Evolutionary conservation across 192 early-diverging fungal genomes (phyloP).

Genomic region (Backusella sp.): DNA sequence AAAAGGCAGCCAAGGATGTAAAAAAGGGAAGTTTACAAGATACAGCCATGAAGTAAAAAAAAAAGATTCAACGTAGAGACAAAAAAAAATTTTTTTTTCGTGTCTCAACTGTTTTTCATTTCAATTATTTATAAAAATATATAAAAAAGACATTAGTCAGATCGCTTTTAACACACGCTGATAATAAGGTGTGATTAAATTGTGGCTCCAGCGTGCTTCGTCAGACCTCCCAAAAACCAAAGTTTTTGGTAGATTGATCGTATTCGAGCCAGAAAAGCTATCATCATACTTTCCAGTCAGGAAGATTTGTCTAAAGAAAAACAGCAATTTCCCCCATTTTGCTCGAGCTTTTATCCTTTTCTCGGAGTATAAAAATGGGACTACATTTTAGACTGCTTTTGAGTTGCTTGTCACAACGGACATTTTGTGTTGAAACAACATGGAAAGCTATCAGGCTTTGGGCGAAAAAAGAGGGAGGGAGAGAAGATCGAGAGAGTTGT

Average conservation of each 20-base stretch:
- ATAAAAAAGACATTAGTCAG: neutral
- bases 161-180: conserved; percentile 7
- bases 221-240: conserved; percentile 4
- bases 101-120: neutral
- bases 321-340: neutral
- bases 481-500: too few species aligned
- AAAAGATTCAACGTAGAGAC: neutral
- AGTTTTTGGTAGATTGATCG: conserved; percentile 1
- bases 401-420: neutral
- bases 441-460: too few species aligned
- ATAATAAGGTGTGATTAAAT: neutral
- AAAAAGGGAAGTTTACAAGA: neutral
- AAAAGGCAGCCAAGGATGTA: neutral
- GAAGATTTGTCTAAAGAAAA: conserved; percentile 9
- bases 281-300: conserved; percentile 10
- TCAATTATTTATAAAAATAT: neutral
- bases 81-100: neutral
- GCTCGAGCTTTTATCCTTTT: neutral
- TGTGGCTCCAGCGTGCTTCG: neutral
- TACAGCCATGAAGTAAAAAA: conserved; percentile 6
- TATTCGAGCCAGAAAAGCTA: conserved; percentile 4
- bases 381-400: neutral
- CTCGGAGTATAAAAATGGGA: neutral
- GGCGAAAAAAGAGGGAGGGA: too few species aligned
- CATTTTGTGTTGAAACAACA: neutral